Conservation (phyloP, 2,329 filamentous ascomycete genomes). For the Thelonectria discophora region DNA sequence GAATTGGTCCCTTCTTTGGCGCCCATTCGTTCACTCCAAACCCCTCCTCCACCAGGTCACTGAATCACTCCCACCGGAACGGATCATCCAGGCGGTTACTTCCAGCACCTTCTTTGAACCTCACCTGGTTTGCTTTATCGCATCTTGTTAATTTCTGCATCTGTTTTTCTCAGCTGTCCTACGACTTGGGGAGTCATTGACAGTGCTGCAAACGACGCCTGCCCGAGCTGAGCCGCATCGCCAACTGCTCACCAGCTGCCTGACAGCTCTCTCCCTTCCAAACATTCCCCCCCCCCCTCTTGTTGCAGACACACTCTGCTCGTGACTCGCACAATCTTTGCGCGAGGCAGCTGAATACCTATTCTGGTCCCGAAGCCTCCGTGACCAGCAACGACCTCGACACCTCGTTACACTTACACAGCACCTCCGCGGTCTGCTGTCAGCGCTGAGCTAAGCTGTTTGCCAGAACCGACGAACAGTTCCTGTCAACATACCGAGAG, state of each 20-base stretch:
- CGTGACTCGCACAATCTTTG: conserved; percentile 38
- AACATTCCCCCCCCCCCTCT: conserved; percentile 26
- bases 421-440: conserved; percentile 30
- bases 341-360: conserved; percentile 20
- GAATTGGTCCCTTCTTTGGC: conserved; percentile 12
- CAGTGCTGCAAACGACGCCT: conserved; percentile 31
- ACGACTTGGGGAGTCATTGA: conserved; percentile 28
- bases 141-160: conserved; percentile 25
- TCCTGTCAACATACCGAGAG: conserved; percentile 31
- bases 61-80: conserved; percentile 6
- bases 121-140: conserved; percentile 18
- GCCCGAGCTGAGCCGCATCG: conserved; percentile 37
- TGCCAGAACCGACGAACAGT: conserved; percentile 27
- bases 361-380: conserved; percentile 24
- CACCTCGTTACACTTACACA: conserved; percentile 42
- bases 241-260: conserved; percentile 17
- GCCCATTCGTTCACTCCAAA: conserved; percentile 13
- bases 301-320: conserved; percentile 30
- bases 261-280: conserved; percentile 37
- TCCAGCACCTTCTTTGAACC: conserved; percentile 26
- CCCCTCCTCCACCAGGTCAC: conserved; percentile 3
- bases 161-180: conserved; percentile 6
- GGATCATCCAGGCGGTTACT: conserved; percentile 5
- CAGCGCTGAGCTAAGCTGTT: conserved; percentile 37
- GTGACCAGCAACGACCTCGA: conserved; percentile 25